phyloP scores from a whole-genome alignment of 176 grass and related monocot genomes.

The Zizania latifolia region DNA sequence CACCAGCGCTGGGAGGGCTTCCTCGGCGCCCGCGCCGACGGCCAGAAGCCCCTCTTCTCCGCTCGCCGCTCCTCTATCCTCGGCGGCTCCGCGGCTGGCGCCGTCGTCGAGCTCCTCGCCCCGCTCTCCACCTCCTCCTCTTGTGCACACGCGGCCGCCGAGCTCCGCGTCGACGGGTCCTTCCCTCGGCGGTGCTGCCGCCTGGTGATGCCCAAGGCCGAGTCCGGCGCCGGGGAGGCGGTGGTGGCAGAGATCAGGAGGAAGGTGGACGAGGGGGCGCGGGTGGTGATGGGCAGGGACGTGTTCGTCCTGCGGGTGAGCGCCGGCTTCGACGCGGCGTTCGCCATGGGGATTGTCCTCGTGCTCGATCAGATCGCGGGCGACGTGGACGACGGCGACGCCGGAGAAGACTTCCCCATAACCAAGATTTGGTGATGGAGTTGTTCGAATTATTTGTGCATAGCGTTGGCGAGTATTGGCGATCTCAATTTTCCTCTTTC shows the following conservation, averaged over 20 bases:
- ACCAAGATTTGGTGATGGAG: slow-evolving; percentile 24
- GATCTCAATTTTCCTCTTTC: background rate
- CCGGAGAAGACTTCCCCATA: no score
- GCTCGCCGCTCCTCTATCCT: slow-evolving; percentile 72
- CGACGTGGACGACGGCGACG: slow-evolving; percentile 26
- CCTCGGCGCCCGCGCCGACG: slow-evolving; percentile 55
- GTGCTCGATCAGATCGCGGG: slow-evolving; percentile 68
- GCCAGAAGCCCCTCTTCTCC: slow-evolving; percentile 73
- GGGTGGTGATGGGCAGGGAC: slow-evolving; percentile 67
- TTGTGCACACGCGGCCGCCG: background rate
- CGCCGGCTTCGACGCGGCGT: slow-evolving; percentile 62
- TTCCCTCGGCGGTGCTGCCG: slow-evolving; percentile 76
- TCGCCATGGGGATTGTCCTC: slow-evolving; percentile 75
- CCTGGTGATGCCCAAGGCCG: slow-evolving; percentile 38
- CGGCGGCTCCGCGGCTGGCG: slow-evolving; percentile 46
- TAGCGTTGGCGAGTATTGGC: background rate
- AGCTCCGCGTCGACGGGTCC: slow-evolving; percentile 78
- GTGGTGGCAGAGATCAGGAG: slow-evolving; percentile 70
- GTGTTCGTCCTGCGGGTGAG: slow-evolving; percentile 65
- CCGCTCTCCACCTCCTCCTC: background rate
- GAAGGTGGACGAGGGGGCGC: slow-evolving; percentile 57
- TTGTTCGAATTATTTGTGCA: background rate
- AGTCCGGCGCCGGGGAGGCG: background rate
- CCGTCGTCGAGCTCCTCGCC: slow-evolving; percentile 39
- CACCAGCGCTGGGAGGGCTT: slow-evolving; percentile 96